These are phyloP conservation scores for Salix caprea DNA, from an alignment of 345 rosid genomes.

Conservation along the genomic window DNA sequence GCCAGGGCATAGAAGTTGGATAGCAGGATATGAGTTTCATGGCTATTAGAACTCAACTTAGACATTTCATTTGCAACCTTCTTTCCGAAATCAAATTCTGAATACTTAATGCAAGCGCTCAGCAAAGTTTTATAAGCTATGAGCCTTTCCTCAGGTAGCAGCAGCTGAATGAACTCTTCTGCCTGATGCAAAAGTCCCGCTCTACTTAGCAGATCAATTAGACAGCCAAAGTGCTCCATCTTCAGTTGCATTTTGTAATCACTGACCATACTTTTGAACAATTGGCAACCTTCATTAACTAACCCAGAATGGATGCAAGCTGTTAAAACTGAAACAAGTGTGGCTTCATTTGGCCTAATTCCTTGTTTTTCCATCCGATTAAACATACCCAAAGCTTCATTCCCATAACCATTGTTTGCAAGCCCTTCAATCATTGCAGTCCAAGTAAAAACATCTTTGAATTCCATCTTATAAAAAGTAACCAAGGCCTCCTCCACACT, in stretches of 20 bases:
- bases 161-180: slow-evolving; percentile 19
- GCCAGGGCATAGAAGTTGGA: slow-evolving; percentile 32
- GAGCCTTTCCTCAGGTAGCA: slow-evolving; percentile 1
- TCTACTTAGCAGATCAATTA: slow-evolving; percentile 25
- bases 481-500: slow-evolving; percentile 25
- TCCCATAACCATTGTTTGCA: slow-evolving; percentile 23
- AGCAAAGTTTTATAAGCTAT: slow-evolving; percentile 14
- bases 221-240: slow-evolving; percentile 26
- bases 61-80: slow-evolving; percentile 18
- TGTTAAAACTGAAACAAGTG: slow-evolving; percentile 18
- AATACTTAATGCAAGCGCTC: slow-evolving; percentile 27
- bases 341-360: slow-evolving; percentile 24
- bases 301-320: slow-evolving; percentile 30
- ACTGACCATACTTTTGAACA: slow-evolving; percentile 16
- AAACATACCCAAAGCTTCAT: slow-evolving; percentile 14
- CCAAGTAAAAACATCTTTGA: slow-evolving; percentile 24
- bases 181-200: slow-evolving; percentile 27
- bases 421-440: slow-evolving; percentile 33
- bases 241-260: slow-evolving; percentile 10
- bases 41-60: slow-evolving; percentile 6
- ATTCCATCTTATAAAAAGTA: slow-evolving; percentile 30
- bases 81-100: slow-evolving; percentile 19
- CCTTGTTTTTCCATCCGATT: slow-evolving; percentile 20
- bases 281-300: slow-evolving; percentile 14
- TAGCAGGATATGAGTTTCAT: slow-evolving; percentile 14